A percentile compares a stretch with the other conserved stretches of the same genome.
phyloP scores from a whole-genome alignment of 192 early-diverging fungal genomes.

The Podila verticillata region DNA sequence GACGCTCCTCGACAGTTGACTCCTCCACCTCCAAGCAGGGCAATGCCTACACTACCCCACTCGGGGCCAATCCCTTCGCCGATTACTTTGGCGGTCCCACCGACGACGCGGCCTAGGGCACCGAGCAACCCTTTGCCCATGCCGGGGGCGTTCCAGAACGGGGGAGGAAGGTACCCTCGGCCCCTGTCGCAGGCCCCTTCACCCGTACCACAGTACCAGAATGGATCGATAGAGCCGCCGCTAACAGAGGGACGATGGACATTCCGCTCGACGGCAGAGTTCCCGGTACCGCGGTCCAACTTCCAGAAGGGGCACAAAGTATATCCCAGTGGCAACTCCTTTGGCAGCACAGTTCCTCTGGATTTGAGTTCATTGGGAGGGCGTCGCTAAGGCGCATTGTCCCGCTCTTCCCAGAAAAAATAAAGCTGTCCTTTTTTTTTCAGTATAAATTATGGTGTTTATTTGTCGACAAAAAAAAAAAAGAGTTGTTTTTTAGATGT shows the following conservation, averaged over 20 bases:
- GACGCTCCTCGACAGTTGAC: conserved; percentile 12
- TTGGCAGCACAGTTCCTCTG: conserved; percentile 43
- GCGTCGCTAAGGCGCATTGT: conserved; percentile 12
- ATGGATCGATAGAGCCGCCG: conserved; percentile 37
- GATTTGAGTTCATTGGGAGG: conserved; percentile 45
- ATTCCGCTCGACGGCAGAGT: conserved; percentile 46
- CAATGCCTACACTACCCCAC: conserved; percentile 20
- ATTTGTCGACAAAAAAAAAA: too few species aligned
- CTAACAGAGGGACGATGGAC: conserved; percentile 55
- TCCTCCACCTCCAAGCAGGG: conserved; percentile 15
- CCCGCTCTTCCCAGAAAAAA: conserved; percentile 18
- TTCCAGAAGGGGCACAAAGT: conserved; percentile 21
- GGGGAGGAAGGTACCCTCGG: too few species aligned
- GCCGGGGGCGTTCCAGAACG: too few species aligned
- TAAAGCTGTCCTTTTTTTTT: not conserved
- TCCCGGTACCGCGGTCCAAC: conserved; percentile 47
- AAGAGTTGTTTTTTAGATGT: not conserved
- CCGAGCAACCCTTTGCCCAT: conserved; percentile 13
- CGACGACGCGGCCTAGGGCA: conserved; percentile 9
- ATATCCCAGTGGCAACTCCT: conserved; percentile 52
- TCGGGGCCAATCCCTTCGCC: conserved; percentile 11
- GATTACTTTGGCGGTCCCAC: conserved; percentile 7
- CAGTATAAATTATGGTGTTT: too few species aligned
- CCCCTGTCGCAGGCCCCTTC: too few species aligned
- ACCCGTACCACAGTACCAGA: too few species aligned